A percentile compares a stretch with the other conserved stretches of the same genome.
Conservation (phyloP, 2,329 filamentous ascomycete species). For the Hypoxylon sp. region DNA sequence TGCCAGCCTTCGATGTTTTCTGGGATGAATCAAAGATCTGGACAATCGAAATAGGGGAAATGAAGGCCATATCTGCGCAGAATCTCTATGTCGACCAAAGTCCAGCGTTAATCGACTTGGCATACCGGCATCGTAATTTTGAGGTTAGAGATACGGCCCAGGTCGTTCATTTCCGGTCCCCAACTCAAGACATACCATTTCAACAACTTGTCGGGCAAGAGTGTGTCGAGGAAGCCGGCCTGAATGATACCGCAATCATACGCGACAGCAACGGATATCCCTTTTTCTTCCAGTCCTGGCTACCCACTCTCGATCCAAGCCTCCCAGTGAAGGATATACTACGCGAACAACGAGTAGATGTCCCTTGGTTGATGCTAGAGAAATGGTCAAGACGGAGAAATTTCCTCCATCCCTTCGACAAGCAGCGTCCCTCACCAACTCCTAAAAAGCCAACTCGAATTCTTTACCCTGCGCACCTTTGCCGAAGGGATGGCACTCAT, state of each 20-base stretch:
- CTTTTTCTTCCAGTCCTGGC: conserved; percentile 59
- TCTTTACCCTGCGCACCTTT: conserved; percentile 64
- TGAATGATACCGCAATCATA: conserved; percentile 56
- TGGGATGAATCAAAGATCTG: conserved; percentile 57
- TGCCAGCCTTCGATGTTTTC: conserved; percentile 58
- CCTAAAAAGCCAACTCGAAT: conserved; percentile 59
- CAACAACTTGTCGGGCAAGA: conserved; percentile 43
- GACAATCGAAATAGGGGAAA: conserved; percentile 54
- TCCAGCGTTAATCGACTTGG: conserved; percentile 60
- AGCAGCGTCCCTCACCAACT: conserved; percentile 33
- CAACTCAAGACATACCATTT: conserved; percentile 43
- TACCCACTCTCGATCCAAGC: conserved; percentile 58
- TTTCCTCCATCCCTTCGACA: conserved; percentile 65
- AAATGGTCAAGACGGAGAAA: conserved; percentile 70
- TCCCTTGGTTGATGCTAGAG: conserved; percentile 64
- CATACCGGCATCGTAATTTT: conserved; percentile 64
- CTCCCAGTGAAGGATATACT: conserved; percentile 57
- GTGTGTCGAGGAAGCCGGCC: conserved; percentile 45
- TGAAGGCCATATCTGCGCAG: conserved; percentile 18
- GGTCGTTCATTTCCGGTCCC: conserved; percentile 60
- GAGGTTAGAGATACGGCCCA: conserved; percentile 57
- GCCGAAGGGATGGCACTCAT: conserved; percentile 65
- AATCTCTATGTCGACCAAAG: conserved; percentile 60
- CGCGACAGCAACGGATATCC: conserved; percentile 58
- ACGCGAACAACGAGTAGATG: conserved; percentile 59